A percentile compares a stretch with the other conserved stretches of the same genome.
Evolutionary conservation across 257 asterid genomes (phyloP).

Genomic region (Scutellaria barbata): DNA sequence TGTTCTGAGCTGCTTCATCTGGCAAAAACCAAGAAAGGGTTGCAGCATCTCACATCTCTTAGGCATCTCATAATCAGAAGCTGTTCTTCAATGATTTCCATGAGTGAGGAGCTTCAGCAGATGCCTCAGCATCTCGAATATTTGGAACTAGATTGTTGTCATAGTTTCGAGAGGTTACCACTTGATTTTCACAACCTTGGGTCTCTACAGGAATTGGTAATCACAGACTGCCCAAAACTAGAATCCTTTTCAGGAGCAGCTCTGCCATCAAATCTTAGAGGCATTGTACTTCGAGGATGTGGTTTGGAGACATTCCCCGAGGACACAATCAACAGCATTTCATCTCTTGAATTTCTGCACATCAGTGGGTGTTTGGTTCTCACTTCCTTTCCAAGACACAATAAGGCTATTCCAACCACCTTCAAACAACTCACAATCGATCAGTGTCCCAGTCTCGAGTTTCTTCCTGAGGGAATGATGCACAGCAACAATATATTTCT

Average conservation of each 20-base stretch:
- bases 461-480: conserved; percentile 56
- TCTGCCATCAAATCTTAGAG: conserved; percentile 53
- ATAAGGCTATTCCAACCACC: conserved; percentile 44
- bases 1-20: conserved; percentile 44
- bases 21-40: conserved; percentile 33
- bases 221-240: conserved; percentile 54
- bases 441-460: conserved; percentile 49
- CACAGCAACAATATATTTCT: conserved; percentile 42
- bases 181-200: conserved; percentile 39
- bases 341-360: conserved; percentile 46
- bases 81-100: conserved; percentile 45
- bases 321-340: conserved; percentile 42
- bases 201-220: conserved; percentile 48
- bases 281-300: conserved; percentile 56
- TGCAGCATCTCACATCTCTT: conserved; percentile 45
- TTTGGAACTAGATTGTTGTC: conserved; percentile 50
- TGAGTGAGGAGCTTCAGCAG: conserved; percentile 41
- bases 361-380: conserved; percentile 53
- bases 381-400: conserved; percentile 44
- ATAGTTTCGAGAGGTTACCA: conserved; percentile 49
- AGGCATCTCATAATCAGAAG: conserved; percentile 45
- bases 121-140: conserved; percentile 50
- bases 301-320: conserved; percentile 50
- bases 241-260: conserved; percentile 40
- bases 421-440: conserved; percentile 53